Percentiles rank a stretch among this genome's conserved stretches.
These are phyloP conservation scores for Prorocentrum cordatum DNA, from an alignment of 169 alveolate genomes.

Conservation along the genomic window DNA sequence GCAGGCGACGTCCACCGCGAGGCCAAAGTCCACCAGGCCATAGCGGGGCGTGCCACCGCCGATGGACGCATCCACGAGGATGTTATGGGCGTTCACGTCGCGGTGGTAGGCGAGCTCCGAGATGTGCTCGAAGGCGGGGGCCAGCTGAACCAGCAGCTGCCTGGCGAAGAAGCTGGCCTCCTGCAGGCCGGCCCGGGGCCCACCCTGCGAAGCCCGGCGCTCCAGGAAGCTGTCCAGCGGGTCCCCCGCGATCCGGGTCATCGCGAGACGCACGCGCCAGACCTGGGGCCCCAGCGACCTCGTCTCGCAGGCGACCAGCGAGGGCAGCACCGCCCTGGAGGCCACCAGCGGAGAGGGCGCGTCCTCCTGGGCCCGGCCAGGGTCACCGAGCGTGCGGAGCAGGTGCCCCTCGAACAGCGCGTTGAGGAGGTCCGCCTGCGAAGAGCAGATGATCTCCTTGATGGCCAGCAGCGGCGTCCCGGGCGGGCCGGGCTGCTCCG, in stretches of 20 bases:
- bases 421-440: neutral
- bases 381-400: neutral
- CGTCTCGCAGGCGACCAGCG: neutral
- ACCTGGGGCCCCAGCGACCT: neutral
- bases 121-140: constrained; percentile 39
- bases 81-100: constrained; percentile 60
- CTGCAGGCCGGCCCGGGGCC: neutral
- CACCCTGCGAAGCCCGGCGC: neutral
- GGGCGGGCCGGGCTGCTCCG: constrained; percentile 16
- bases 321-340: neutral
- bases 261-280: neutral
- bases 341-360: no score
- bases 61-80: constrained; percentile 4
- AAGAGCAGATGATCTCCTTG: neutral
- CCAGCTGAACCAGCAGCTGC: constrained; percentile 29
- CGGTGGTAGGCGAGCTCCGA: constrained; percentile 37
- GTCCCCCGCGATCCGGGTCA: constrained; percentile 41
- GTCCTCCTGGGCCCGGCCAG: no score
- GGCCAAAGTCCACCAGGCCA: constrained; percentile 51
- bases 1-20: constrained; percentile 40
- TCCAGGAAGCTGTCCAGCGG: neutral
- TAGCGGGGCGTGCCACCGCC: neutral
- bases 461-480: neutral
- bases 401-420: neutral
- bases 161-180: constrained; percentile 24